These are phyloP conservation scores for Venturia effusa DNA, from an alignment of 2,329 filamentous ascomycete species.

Conservation along the genomic window DNA sequence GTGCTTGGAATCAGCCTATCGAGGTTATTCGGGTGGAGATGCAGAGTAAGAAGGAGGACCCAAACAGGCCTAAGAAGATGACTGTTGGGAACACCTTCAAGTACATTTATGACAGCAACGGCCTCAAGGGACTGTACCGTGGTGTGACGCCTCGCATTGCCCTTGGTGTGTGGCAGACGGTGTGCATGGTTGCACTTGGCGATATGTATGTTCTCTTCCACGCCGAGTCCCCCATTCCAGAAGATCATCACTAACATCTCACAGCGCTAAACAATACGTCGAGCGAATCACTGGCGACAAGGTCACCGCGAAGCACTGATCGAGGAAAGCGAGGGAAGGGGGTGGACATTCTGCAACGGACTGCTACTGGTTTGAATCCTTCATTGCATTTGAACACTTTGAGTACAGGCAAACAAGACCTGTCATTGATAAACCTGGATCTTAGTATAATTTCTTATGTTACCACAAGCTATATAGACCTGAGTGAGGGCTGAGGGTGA, in stretches of 20 bases:
- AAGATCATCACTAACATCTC: conserved; percentile 13
- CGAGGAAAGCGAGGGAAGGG: neutral
- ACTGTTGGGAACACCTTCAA: conserved; percentile 71
- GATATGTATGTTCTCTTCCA: conserved; percentile 64
- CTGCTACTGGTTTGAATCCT: neutral
- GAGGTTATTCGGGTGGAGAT: conserved; percentile 99
- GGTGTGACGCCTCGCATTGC: conserved; percentile 91
- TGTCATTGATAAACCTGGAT: neutral
- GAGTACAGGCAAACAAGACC: neutral
- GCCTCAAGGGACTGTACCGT: conserved; percentile 85
- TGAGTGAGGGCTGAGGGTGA: neutral
- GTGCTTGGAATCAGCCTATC: conserved; percentile 98
- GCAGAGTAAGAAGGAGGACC: conserved; percentile 97
- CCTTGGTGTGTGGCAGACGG: conserved; percentile 95
- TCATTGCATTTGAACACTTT: neutral
- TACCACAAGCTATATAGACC: neutral
- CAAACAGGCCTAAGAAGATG: conserved; percentile 98
- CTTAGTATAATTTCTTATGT: neutral
- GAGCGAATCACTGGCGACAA: conserved; percentile 54
- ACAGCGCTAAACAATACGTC: conserved; percentile 53
- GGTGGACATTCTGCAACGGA: neutral
- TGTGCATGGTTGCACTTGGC: conserved; percentile 98
- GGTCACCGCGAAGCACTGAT: conserved; percentile 55
- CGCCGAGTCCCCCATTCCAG: neutral
- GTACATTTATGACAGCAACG: conserved; percentile 89